A percentile compares a stretch with the other conserved stretches of the same genome.
phyloP scores from a whole-genome alignment of 169 alveolate species.

The Perkinsus marinus region DNA sequence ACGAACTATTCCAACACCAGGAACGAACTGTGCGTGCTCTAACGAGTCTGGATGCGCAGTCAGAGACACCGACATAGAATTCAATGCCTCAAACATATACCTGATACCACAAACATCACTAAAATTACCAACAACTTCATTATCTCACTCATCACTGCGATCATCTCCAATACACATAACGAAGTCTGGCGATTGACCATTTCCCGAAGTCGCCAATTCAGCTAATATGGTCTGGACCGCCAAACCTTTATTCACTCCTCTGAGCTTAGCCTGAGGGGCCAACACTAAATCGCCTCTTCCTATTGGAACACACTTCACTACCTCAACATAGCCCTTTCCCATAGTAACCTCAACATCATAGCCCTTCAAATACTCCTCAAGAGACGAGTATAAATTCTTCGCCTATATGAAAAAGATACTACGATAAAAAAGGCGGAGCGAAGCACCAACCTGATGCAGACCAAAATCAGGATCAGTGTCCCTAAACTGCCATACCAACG shows the following conservation, averaged over 20 bases:
- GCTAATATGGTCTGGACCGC: background rate
- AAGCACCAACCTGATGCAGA: background rate
- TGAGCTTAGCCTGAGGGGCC: background rate
- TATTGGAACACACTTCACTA: background rate
- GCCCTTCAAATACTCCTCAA: constrained; percentile 3
- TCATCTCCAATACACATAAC: background rate
- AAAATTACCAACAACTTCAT: too few relatives aligned
- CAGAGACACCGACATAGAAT: background rate
- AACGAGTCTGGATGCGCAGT: background rate
- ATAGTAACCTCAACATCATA: constrained; percentile 13
- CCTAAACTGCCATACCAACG: constrained; percentile 17
- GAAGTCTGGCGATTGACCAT: background rate
- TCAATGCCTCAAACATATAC: background rate
- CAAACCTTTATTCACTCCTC: background rate
- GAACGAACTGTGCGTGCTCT: background rate
- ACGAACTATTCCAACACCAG: background rate
- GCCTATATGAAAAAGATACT: constrained; percentile 3
- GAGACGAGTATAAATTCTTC: constrained; percentile 11
- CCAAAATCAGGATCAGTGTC: constrained; percentile 22
- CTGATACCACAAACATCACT: background rate
- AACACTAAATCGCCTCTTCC: background rate
- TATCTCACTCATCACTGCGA: background rate
- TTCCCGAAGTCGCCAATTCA: background rate
- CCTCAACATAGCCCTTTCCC: background rate
- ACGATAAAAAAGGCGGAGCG: background rate